phyloP scores from a whole-genome alignment of 228 moss, liverwort and hornwort species.

The Sphagnum fallax region DNA sequence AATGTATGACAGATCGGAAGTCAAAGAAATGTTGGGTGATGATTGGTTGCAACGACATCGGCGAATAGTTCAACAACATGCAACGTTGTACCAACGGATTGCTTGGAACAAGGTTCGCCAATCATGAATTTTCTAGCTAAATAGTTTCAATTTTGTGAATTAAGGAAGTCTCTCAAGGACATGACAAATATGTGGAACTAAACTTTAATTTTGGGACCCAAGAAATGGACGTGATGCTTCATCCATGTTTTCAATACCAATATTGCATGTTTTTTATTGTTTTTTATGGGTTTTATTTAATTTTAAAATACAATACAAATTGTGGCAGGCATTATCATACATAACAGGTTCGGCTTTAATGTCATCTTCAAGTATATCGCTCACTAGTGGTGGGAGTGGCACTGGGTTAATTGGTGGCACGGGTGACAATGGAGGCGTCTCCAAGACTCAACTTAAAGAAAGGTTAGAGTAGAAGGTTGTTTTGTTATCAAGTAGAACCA shows the following conservation, averaged over 20 bases:
- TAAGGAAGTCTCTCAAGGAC: too few species aligned
- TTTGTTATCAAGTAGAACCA: too few species aligned
- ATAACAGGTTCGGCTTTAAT: conserved; percentile 42
- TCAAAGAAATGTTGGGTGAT: conserved; percentile 70
- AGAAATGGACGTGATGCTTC: too few species aligned
- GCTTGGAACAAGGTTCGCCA: conserved; percentile 64
- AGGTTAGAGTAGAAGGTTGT: conserved; percentile 16
- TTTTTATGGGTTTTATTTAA: too few species aligned
- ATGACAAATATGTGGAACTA: too few species aligned
- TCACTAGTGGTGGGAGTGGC: conserved; percentile 21
- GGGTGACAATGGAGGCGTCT: conserved; percentile 35
- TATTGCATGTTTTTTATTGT: too few species aligned
- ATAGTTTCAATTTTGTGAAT: too few species aligned
- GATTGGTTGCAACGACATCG: conserved; percentile 90
- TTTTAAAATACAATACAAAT: too few species aligned
- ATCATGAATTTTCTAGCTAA: too few species aligned
- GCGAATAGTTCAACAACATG: conserved; percentile 78
- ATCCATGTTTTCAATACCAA: too few species aligned
- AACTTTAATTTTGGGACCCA: too few species aligned
- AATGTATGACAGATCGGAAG: conserved; percentile 42
- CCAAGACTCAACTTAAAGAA: conserved; percentile 62
- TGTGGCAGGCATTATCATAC: conserved; percentile 45
- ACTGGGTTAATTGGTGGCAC: conserved; percentile 47
- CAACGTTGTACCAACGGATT: conserved; percentile 54
- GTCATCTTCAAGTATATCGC: too few species aligned